Conservation (phyloP, 352 stramenopile species). For the Aphanomyces invadans region DNA sequence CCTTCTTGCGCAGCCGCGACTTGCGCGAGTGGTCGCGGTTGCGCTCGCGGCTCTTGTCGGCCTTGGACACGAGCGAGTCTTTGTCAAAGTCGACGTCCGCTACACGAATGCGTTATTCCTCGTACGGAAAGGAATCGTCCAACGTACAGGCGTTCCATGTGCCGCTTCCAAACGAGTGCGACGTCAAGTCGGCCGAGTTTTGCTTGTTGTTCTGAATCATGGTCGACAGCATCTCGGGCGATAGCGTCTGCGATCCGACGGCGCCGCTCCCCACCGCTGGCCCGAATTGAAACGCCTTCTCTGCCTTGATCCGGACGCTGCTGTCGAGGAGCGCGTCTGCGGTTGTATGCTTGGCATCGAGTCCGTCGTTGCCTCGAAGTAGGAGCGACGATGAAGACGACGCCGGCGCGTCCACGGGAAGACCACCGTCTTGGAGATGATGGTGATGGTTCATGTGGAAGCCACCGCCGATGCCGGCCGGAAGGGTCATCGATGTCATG, state of each 20-base stretch:
- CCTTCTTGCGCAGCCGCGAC: conserved; percentile 91
- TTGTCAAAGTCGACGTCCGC: conserved; percentile 77
- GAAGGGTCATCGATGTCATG: conserved; percentile 55
- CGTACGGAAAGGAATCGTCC: too few species aligned
- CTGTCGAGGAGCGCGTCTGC: conserved; percentile 6
- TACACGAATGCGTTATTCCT: too few species aligned
- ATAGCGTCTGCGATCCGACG: conserved; percentile 67
- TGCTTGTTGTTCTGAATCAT: conserved; percentile 77
- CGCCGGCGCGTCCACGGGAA: too few species aligned
- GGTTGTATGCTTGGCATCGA: conserved; percentile 6
- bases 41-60: conserved; percentile 81
- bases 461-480: conserved; percentile 53
- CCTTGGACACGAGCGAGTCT: conserved; percentile 59
- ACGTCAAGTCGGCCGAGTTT: conserved; percentile 36
- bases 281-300: conserved; percentile 17
- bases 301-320: conserved; percentile 8
- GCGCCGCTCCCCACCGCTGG: neutral
- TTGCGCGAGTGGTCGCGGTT: conserved; percentile 95
- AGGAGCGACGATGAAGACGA: too few species aligned
- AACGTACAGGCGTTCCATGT: conserved; percentile 32
- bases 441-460: conserved; percentile 26
- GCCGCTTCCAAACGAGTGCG: conserved; percentile 20
- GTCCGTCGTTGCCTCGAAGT: neutral
- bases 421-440: too few species aligned
- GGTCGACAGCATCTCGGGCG: conserved; percentile 65